Percentiles rank a stretch among this genome's conserved stretches.
phyloP scores from a whole-genome alignment of 768 basidiomycete genomes.

The Phanerochaete sordida region DNA sequence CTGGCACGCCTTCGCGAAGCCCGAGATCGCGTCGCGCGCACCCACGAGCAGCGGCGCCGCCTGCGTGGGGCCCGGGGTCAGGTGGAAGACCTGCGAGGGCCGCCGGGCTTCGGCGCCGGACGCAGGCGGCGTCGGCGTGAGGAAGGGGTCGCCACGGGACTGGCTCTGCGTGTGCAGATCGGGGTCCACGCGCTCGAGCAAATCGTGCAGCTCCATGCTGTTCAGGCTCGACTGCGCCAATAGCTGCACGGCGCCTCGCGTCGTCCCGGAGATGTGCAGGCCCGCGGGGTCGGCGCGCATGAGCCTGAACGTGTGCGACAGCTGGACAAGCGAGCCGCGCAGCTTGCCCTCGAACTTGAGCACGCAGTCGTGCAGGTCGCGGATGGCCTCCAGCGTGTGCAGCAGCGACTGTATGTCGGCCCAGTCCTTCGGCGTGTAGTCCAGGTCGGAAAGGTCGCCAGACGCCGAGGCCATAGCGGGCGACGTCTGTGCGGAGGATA shows the following conservation, averaged over 20 bases:
- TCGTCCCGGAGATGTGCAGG: conserved; percentile 50
- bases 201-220: conserved; percentile 64
- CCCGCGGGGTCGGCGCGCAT: conserved; percentile 51
- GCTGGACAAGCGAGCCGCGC: conserved; percentile 51
- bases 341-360: conserved; percentile 68
- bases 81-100: conserved; percentile 24
- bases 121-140: conserved; percentile 11
- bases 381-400: conserved; percentile 80
- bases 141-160: conserved; percentile 15
- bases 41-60: conserved; percentile 43
- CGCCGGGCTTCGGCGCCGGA: conserved; percentile 26
- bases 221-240: conserved; percentile 85
- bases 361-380: conserved; percentile 67
- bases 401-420: conserved; percentile 77
- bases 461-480: conserved; percentile 27
- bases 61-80: conserved; percentile 18
- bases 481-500: conserved; percentile 32
- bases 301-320: conserved; percentile 56
- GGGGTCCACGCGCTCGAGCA: conserved; percentile 52
- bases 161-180: conserved; percentile 25
- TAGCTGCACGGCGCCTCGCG: conserved; percentile 67
- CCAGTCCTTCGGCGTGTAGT: conserved; percentile 92
- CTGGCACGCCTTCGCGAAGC: conserved; percentile 74
- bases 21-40: conserved; percentile 51
- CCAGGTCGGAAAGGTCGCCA: conserved; percentile 67